phyloP scores from a whole-genome alignment of 139 green algal genomes.

The Eudorina sp. region DNA sequence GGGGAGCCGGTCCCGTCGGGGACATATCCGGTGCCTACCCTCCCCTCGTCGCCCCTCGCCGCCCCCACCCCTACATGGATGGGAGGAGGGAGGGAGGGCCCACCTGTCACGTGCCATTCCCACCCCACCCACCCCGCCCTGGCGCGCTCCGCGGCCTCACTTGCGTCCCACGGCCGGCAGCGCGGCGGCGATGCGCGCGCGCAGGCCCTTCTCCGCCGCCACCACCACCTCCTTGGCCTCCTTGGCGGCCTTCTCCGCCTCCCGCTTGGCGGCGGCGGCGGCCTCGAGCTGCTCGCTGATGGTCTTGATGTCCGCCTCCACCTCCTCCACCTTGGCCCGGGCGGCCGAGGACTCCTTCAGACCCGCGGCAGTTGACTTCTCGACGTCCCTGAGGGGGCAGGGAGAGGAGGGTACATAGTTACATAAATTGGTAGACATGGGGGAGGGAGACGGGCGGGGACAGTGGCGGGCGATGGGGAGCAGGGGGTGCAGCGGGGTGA shows the following conservation, averaged over 20 bases:
- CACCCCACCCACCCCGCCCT: not conserved
- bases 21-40: too few relatives aligned
- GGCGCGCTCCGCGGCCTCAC: not conserved
- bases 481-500: too few relatives aligned
- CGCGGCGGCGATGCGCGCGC: not conserved
- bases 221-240: slow-evolving; percentile 31
- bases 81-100: too few relatives aligned
- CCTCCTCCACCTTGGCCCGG: not conserved
- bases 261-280: not conserved
- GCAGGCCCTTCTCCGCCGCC: slow-evolving; percentile 44
- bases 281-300: slow-evolving; percentile 4
- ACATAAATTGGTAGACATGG: not conserved
- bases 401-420: not conserved
- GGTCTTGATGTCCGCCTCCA: slow-evolving; percentile 18
- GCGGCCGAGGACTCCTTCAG: slow-evolving; percentile 25
- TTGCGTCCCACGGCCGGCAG: slow-evolving; percentile 19
- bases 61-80: too few relatives aligned
- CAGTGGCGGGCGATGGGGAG: too few relatives aligned
- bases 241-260: slow-evolving; percentile 17
- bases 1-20: too few relatives aligned
- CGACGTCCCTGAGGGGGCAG: slow-evolving; percentile 4
- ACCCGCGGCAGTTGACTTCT: not conserved
- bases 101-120: too few relatives aligned
- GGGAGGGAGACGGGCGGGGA: too few relatives aligned
- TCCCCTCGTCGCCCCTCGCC: too few relatives aligned